phyloP scores from a whole-genome alignment of 768 basidiomycete species.

The Phlebiopsis gigantea region DNA sequence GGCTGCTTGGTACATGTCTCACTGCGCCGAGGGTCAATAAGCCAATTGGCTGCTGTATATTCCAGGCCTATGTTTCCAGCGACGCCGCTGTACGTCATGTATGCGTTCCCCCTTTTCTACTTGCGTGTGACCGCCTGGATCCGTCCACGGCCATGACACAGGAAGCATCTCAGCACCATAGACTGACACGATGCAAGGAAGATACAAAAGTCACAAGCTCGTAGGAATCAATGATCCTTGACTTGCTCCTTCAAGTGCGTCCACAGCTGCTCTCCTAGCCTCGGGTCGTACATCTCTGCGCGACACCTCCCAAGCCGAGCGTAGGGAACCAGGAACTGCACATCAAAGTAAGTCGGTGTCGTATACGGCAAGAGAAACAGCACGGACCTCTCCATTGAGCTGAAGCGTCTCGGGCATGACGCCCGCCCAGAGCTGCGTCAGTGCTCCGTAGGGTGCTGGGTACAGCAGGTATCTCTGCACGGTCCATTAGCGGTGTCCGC shows the following conservation, averaged over 20 bases:
- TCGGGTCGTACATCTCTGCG: slow-evolving; percentile 10
- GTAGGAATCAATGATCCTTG: background rate
- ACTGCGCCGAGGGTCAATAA: no score
- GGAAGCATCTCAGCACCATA: no score
- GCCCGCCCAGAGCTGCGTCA: slow-evolving; percentile 35
- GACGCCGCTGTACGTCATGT: no score
- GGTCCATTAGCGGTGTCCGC: slow-evolving; percentile 8
- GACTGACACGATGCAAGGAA: no score
- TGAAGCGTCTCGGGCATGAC: slow-evolving; percentile 29
- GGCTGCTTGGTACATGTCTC: no score
- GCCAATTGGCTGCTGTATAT: no score
- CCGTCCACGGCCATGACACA: no score
- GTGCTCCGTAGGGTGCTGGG: background rate
- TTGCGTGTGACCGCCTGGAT: no score
- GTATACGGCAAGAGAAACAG: background rate
- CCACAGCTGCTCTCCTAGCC: slow-evolving; percentile 13
- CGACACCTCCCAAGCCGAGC: slow-evolving; percentile 10
- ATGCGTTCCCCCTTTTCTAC: no score
- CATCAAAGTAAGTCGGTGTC: background rate
- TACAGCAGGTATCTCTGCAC: slow-evolving; percentile 3
- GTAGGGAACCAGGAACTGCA: slow-evolving; percentile 12
- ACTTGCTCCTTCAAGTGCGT: slow-evolving; percentile 9
- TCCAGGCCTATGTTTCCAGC: no score
- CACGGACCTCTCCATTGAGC: slow-evolving; percentile 33
- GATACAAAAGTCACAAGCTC: no score